Evolutionary conservation across 805 yeast species (phyloP).

Genomic region (Hanseniaspora osmophila): DNA sequence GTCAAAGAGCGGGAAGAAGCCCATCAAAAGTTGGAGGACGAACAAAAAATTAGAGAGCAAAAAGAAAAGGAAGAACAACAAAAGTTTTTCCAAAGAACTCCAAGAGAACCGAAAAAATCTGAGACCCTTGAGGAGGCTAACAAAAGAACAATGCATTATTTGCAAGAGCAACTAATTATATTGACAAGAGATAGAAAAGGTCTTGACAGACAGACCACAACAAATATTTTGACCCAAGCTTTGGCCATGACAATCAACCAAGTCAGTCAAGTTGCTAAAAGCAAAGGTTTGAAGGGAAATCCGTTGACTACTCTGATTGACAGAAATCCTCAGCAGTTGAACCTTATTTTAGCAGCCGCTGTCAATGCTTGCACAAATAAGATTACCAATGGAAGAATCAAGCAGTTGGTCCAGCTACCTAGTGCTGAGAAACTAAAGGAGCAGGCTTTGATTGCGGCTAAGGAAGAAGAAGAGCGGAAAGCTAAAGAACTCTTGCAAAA

Average conservation of each 20-base stretch:
- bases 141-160: slow-evolving; percentile 53
- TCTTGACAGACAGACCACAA: slow-evolving; percentile 67
- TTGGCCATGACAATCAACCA: slow-evolving; percentile 87
- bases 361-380: slow-evolving; percentile 62
- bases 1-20: slow-evolving; percentile 69
- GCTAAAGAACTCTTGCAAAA: background rate
- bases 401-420: slow-evolving; percentile 25
- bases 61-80: slow-evolving; percentile 8
- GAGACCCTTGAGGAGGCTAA: slow-evolving; percentile 23
- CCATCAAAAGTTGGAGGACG: slow-evolving; percentile 52
- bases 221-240: slow-evolving; percentile 77
- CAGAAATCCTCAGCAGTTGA: slow-evolving; percentile 67
- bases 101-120: slow-evolving; percentile 20
- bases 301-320: slow-evolving; percentile 68
- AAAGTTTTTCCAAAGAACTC: slow-evolving; percentile 22
- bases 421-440: slow-evolving; percentile 11
- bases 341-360: slow-evolving; percentile 66
- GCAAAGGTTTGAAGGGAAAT: slow-evolving; percentile 66
- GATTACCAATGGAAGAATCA: slow-evolving; percentile 40
- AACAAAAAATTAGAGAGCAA: slow-evolving; percentile 7
- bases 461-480: slow-evolving; percentile 2
- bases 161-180: slow-evolving; percentile 75
- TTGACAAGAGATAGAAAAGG: slow-evolving; percentile 67
- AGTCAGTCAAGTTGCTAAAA: slow-evolving; percentile 76
- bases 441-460: slow-evolving; percentile 6